Evolutionary conservation across 768 basidiomycete genomes (phyloP).

Genomic region (Psilocybe cubensis): DNA sequence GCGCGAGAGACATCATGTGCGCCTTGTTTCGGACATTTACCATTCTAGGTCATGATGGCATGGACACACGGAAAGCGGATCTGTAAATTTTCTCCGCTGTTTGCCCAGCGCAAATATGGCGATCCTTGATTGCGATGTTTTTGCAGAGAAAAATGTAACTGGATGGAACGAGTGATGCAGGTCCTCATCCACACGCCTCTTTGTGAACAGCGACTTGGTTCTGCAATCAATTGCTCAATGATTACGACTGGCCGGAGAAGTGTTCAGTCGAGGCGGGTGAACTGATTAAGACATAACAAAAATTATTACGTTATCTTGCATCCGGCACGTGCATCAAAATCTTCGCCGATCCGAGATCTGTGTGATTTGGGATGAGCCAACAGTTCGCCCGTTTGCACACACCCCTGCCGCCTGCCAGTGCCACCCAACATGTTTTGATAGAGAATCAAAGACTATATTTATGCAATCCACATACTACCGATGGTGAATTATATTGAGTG

Average conservation of each 20-base stretch:
- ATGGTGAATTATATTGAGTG: not conserved
- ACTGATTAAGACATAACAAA: not conserved
- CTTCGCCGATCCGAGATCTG: constrained; percentile 10
- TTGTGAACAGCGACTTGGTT: not conserved
- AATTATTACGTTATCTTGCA: constrained; percentile 5
- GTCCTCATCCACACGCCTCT: not conserved
- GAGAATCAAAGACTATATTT: not conserved
- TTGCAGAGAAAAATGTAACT: not conserved
- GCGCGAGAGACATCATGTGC: constrained; percentile 3
- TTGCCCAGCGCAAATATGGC: not conserved
- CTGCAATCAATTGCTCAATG: not conserved
- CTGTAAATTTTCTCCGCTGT: constrained; percentile 5
- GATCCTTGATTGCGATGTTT: not conserved
- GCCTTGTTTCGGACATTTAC: not conserved
- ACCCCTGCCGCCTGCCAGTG: no score
- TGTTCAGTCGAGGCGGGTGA: not conserved
- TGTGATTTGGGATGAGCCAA: not conserved
- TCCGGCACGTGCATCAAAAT: constrained; percentile 4
- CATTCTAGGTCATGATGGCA: not conserved
- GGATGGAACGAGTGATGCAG: not conserved
- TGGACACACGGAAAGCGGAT: constrained; percentile 2
- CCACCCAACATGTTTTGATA: not conserved
- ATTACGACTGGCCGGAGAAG: not conserved
- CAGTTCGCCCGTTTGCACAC: not conserved
- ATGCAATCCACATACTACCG: not conserved